Base-by-base conservation (phyloP, 140 eudicot genomes). In the Bidens hawaiensis region DNA sequence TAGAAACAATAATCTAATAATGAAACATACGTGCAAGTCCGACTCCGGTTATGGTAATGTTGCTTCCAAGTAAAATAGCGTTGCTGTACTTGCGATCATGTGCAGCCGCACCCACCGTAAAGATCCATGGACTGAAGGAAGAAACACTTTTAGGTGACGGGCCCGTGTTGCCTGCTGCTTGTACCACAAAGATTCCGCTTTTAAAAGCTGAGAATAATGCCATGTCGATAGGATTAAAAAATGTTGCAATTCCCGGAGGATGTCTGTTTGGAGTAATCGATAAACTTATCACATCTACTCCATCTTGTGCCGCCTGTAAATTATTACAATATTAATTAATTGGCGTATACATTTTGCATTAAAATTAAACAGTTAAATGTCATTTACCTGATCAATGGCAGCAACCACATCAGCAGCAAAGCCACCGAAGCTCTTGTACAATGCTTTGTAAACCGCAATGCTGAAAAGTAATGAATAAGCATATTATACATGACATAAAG, bases 11-110 rank as follows among this genome's bases (percentile, higher is more conserved):
- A n/a, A n/a, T n/a, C n/a, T n/a, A n/a, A n/a, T n/a, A n/a, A n/a
- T n/a, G n/a, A n/a, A n/a, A n/a, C n/a, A n/a, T 85, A 94, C 99
- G 84, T 72, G 99, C 97, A 75, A 94, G 93, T 48, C 99, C 99
- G 52, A 88, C 94, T 79, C 99, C 99, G n/a, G 80, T 36, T 60
- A 94, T 71, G 74, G 86, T 88, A 62, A 81, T 30, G 64, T 81
- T 83, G 69, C 83, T 88, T 21, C 99, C 97, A 16, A 94, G 94
- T 63, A 68, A 16, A 19, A 94, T 75, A 3, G 94, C 83, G 80
- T 94, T 94, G 62, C 79, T 77, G 50, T 94, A 94, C 41, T 71
- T 77, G 72, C 99, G 63, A 66, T 94, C 99, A 48, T 94, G 97
- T 64, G 97, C 78, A 31, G 99, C 95, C 54, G 99, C 97, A 53